Base-by-base conservation (phyloP, 768 basidiomycete genomes). In the Suillus brevipes region DNA sequence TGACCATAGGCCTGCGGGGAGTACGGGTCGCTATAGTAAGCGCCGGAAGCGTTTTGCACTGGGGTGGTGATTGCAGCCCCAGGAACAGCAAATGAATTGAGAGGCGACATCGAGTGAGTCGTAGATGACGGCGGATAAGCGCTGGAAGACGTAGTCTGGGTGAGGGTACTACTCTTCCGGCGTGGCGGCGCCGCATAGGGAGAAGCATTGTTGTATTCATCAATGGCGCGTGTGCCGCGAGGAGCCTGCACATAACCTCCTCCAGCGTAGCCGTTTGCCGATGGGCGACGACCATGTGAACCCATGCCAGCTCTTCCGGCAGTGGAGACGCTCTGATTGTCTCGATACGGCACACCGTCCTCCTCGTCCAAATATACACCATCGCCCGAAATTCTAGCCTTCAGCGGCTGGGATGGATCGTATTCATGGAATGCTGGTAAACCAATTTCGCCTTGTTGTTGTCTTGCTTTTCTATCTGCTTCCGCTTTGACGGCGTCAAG, bases 401-500 rank as follows among this genome's bases (percentile, higher is more conserved):
- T 88, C 63, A 94, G 81, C 23, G 92, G 92, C 64, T 89, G 86
- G 16, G 76, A 78, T 31, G 69, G 78, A 43, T 85, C 84, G 38
- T 85, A 83, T 74, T 94, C 92, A 42, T 85, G 78, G 77, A 94
- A 92, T 10, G 89, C 84, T 12, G 92, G 91, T 1, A 95, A 74
- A 20, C 93, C 93, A 63, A 80, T 79, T 77, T 92, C 91, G 16
- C 78, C 78, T 49, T 77, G 78, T 10, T 82, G 79, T 67, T 87
- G 88, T 40, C 82, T 82, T 14, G 89, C 89, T 73, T 93, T 94
- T 66, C 93, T 85, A 69, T 95, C 92, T 7, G 85, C 89, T 73
- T 94, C 93, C 10, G 93, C 92, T 72, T 92, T 93, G 69, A 95
- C 87, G 18, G 92, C 92, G 67, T 93, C 91, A 64, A 95, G 78